A percentile compares a stretch with the other conserved stretches of the same genome.
These are phyloP conservation scores for Selaginella tamariscina DNA, from an alignment of 75 land plant genomes.

Conservation along the genomic window DNA sequence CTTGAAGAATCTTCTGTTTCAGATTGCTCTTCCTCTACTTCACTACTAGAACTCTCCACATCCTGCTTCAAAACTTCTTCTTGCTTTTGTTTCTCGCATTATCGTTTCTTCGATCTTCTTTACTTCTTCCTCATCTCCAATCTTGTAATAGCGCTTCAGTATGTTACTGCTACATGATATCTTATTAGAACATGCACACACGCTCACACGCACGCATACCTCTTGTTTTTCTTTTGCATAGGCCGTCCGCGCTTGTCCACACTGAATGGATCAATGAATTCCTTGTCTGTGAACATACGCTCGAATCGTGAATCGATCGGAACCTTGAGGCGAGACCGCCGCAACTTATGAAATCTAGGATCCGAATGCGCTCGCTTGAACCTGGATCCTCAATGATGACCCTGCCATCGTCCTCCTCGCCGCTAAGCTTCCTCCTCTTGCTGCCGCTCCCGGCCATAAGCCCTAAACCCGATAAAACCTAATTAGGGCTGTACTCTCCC, in stretches of 20 bases:
- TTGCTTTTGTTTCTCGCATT: constrained; percentile 2
- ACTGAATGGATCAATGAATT: constrained; percentile 34
- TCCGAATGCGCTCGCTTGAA: constrained; percentile 55
- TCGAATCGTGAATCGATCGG: constrained; percentile 57
- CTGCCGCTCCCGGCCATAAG: no score
- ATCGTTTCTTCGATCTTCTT: constrained; percentile 1
- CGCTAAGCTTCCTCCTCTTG: background rate
- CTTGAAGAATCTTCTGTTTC: background rate
- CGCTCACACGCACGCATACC: no score
- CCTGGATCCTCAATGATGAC: constrained; percentile 42
- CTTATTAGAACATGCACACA: no score
- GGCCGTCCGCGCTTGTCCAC: constrained; percentile 64
- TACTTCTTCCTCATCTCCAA: constrained; percentile 21
- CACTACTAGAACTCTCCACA: background rate
- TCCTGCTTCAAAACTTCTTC: constrained; percentile 5
- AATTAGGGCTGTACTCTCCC: no score
- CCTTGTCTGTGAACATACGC: constrained; percentile 48
- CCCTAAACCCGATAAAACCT: no score
- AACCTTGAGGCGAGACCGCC: constrained; percentile 42
- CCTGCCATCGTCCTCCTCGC: constrained; percentile 11
- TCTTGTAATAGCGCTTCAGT: constrained; percentile 43
- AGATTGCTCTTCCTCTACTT: background rate
- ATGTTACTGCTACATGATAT: no score
- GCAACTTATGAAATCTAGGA: constrained; percentile 63
- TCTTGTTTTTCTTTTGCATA: constrained; percentile 23